These are phyloP conservation scores for Starmerella davenportii DNA, from an alignment of 805 yeast species.

Conservation along the genomic window DNA sequence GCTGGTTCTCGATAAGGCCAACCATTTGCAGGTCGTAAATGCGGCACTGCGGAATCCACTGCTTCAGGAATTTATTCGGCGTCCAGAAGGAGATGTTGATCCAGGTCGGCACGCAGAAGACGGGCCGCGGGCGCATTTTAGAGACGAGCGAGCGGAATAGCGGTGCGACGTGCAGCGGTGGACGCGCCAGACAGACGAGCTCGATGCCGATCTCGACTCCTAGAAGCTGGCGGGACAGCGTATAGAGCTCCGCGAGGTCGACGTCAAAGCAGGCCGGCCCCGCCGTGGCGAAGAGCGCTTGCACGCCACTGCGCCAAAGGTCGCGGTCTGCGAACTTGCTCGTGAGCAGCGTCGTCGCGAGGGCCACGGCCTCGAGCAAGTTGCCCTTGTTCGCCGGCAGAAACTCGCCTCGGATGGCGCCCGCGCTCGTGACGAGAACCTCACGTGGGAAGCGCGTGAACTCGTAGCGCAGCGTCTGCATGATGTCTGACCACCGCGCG, in stretches of 20 bases:
- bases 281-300: conserved; percentile 71
- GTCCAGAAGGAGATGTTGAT: conserved; percentile 87
- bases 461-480: conserved; percentile 71
- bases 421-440: conserved; percentile 29
- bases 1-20: conserved; percentile 90
- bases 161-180: conserved; percentile 87
- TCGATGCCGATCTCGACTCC: conserved; percentile 77
- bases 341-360: conserved; percentile 59
- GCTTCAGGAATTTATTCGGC: conserved; percentile 25
- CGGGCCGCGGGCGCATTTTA: conserved; percentile 4
- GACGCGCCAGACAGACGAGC: conserved; percentile 69
- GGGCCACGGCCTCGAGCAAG: conserved; percentile 65
- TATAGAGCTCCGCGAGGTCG: conserved; percentile 54
- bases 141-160: conserved; percentile 67
- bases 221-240: conserved; percentile 57
- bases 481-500: conserved; percentile 75
- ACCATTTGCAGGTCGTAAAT: conserved; percentile 94
- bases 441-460: conserved; percentile 68
- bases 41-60: conserved; percentile 86
- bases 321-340: conserved; percentile 74
- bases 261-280: conserved; percentile 91
- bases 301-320: conserved; percentile 76
- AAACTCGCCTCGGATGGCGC: conserved; percentile 38
- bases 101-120: conserved; percentile 62
- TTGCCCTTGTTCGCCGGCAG: conserved; percentile 84